Base-by-base conservation (phyloP, 305 asterid species). In the Fraxinus sp. region DNA sequence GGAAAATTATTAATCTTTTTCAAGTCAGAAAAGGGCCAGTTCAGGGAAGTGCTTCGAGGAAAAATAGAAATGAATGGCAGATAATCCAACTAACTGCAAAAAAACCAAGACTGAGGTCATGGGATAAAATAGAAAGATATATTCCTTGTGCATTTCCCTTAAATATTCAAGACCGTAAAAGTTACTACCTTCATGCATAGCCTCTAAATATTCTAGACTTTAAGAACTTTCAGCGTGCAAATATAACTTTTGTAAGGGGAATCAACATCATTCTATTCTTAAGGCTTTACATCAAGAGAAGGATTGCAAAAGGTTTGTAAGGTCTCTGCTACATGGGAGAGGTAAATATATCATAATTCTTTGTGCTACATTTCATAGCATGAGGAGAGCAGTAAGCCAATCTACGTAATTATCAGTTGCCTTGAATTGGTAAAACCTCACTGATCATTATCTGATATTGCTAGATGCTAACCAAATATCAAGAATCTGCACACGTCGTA, bases 271-370 rank as follows among this genome's bases (percentile, higher is more conserved):
- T 30, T 32, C 41, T 14, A 14, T 14, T 71, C 24, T 13, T 20
- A 71, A 71, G 76, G 44, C 76, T 71, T 71, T 30, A 32, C 76
- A 30, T 32, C 76, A 4, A 70, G 20, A 10, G 41, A 37, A 30
- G 5, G 71, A 68, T 74, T 36, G 14, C 74, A 24, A 13, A 24
- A 74, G 49, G 8, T 80, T 28, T 13, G 22, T 41, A 30, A 74
- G 70, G 39, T 55, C 76, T 46, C 79, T 64, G 79, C 49, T 66
- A 71, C 28, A 83, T 76, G 78, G 24, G 76, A 39, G 62, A 5
- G 81, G 35, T 28, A 52, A 75, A 52, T 16, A 82, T 49, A 62
- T 32, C 74, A 78, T 22, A 37, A 80, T 49, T 49, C 28, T 35
- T 32, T 62, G 52, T 28, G 76, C 76, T 59, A 44, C 36, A 46